Conservation (phyloP, 2,329 filamentous ascomycete genomes). For the Domatiomyces globalis region DNA sequence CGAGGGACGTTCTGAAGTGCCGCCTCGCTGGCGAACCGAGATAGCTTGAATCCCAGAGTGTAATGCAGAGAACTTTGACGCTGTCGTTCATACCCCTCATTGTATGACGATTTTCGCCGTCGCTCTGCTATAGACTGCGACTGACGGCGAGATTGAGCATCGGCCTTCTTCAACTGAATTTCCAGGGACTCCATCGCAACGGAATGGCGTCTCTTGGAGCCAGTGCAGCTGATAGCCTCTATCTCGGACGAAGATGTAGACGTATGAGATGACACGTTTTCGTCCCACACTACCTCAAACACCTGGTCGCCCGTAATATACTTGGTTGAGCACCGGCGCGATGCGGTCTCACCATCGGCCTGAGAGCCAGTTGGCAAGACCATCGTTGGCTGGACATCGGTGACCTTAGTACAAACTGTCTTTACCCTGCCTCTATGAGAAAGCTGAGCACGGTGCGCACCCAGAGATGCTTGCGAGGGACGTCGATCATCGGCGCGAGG, state of each 20-base stretch:
- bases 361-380: conserved; percentile 1
- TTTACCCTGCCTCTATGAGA: conserved; percentile 7
- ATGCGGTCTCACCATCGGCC: neutral
- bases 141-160: conserved; percentile 5
- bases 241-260: conserved; percentile 2
- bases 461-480: conserved; percentile 2
- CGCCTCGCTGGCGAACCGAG: conserved; percentile 7
- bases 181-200: conserved; percentile 9
- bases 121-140: neutral
- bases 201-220: conserved; percentile 3
- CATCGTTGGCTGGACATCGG: conserved; percentile 4
- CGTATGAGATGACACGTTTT: conserved; percentile 6
- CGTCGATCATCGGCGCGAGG: neutral
- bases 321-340: conserved; percentile 13
- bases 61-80: neutral
- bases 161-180: conserved; percentile 7
- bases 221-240: neutral
- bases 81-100: neutral
- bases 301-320: conserved; percentile 11
- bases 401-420: conserved; percentile 11
- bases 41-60: conserved; percentile 5
- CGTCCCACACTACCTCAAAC: conserved; percentile 18
- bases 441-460: conserved; percentile 5
- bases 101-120: neutral
- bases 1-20: conserved; percentile 8